Conservation (phyloP, 345 rosid genomes). For the Hibiscus mutabilis region DNA sequence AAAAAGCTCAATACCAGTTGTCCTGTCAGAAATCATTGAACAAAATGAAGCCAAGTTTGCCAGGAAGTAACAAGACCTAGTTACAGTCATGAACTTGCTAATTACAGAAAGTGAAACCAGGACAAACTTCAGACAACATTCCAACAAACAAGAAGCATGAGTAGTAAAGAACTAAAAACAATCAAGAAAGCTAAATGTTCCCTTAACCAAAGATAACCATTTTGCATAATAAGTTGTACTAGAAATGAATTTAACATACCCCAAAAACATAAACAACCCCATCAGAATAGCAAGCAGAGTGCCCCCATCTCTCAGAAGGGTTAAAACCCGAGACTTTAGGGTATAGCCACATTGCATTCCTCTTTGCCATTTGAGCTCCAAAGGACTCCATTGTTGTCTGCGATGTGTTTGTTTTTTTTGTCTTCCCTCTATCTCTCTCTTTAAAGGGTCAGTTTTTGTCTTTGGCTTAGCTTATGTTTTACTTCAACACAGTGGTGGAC, state of each 20-base stretch:
- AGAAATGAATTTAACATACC: constrained; percentile 26
- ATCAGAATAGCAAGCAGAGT: constrained; percentile 58
- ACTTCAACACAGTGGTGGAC: constrained; percentile 19
- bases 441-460: not conserved
- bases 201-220: constrained; percentile 17
- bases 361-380: constrained; percentile 33
- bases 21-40: not conserved
- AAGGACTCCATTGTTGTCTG: constrained; percentile 34
- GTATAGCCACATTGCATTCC: constrained; percentile 66
- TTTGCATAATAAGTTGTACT: not conserved
- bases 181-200: constrained; percentile 16
- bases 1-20: not conserved
- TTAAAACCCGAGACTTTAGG: constrained; percentile 49
- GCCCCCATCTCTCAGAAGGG: constrained; percentile 84
- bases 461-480: not conserved
- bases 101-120: constrained; percentile 21
- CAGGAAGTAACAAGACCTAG: not conserved
- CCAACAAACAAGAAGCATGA: constrained; percentile 10
- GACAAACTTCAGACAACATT: constrained; percentile 9
- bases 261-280: constrained; percentile 61
- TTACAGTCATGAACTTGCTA: constrained; percentile 18
- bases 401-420: not conserved
- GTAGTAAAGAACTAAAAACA: constrained; percentile 14
- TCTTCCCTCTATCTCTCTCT: not conserved
- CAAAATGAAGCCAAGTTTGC: not conserved